phyloP scores from a whole-genome alignment of 202 grass and related monocot species.

The Zoysia matrella region DNA sequence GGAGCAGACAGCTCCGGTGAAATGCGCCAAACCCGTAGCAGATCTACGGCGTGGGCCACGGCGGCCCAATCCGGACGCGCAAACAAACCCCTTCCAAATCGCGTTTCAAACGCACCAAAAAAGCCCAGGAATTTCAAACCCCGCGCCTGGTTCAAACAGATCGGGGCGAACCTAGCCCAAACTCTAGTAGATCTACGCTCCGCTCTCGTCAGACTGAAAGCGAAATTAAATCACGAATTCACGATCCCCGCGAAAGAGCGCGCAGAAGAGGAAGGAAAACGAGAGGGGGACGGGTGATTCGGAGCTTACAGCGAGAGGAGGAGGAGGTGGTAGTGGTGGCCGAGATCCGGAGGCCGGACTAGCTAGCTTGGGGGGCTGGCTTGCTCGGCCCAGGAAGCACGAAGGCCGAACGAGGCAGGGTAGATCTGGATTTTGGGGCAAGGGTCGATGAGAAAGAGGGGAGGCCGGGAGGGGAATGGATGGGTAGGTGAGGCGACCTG shows the following conservation, averaged over 20 bases:
- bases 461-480: neutral
- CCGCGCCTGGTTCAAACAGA: neutral
- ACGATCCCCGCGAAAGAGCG: neutral
- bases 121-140: too few relatives aligned
- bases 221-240: neutral
- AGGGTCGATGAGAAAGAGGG: too few relatives aligned
- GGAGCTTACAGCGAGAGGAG: constrained; percentile 28
- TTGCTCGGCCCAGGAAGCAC: too few relatives aligned
- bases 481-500: constrained; percentile 4
- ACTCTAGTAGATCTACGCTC: constrained; percentile 26
- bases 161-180: neutral
- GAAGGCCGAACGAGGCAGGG: neutral
- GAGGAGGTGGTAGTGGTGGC: neutral
- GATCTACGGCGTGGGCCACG: constrained; percentile 1
- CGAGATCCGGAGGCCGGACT: too few relatives aligned
- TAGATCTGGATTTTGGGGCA: constrained; percentile 29
- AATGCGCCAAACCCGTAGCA: neutral
- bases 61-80: constrained; percentile 24
- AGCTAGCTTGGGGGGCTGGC: too few relatives aligned
- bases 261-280: neutral
- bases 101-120: too few relatives aligned
- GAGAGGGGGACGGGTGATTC: neutral
- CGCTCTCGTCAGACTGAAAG: neutral
- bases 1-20: neutral
- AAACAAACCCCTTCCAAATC: too few relatives aligned